A percentile compares a stretch with the other conserved stretches of the same genome.
Conservation (phyloP, 805 yeast genomes). For the Spathaspora hagerdaliae region DNA sequence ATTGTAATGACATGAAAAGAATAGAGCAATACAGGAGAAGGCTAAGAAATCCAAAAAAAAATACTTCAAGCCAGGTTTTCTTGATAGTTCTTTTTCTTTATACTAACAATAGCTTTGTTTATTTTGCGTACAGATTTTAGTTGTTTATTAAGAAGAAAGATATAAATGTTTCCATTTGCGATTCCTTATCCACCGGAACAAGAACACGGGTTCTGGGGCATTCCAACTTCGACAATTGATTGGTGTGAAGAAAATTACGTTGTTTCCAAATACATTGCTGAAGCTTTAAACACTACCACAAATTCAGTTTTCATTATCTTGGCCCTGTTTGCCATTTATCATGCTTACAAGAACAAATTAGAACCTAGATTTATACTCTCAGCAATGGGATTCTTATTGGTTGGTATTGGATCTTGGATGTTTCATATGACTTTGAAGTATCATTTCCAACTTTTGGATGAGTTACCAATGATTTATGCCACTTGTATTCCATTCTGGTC, state of each 20-base stretch:
- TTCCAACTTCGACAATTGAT: slow-evolving; percentile 89
- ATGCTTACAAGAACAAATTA: slow-evolving; percentile 55
- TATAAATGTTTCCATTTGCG: slow-evolving; percentile 43
- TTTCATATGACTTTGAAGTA: slow-evolving; percentile 95
- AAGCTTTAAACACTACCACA: slow-evolving; percentile 81
- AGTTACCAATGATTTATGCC: slow-evolving; percentile 96
- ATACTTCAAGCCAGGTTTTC: no score
- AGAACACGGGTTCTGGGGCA: slow-evolving; percentile 70
- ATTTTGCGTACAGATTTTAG: no score
- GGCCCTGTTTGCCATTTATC: slow-evolving; percentile 62
- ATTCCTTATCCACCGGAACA: slow-evolving; percentile 55
- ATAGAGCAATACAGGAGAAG: no score
- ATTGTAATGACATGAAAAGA: no score
- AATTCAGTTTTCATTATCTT: slow-evolving; percentile 52
- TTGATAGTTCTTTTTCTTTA: no score
- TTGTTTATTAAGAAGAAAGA: no score
- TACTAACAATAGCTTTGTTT: no score
- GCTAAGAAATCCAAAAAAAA: no score
- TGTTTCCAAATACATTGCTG: slow-evolving; percentile 81
- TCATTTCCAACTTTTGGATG: slow-evolving; percentile 88
- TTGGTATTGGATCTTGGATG: slow-evolving; percentile 91
- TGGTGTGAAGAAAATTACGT: slow-evolving; percentile 99
- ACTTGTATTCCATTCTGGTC: slow-evolving; percentile 94
- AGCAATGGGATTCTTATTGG: slow-evolving; percentile 77
- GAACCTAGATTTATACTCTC: slow-evolving; percentile 70